phyloP scores from a whole-genome alignment of 1,139 yeast genomes.

The Suhomyces wounanorum region DNA sequence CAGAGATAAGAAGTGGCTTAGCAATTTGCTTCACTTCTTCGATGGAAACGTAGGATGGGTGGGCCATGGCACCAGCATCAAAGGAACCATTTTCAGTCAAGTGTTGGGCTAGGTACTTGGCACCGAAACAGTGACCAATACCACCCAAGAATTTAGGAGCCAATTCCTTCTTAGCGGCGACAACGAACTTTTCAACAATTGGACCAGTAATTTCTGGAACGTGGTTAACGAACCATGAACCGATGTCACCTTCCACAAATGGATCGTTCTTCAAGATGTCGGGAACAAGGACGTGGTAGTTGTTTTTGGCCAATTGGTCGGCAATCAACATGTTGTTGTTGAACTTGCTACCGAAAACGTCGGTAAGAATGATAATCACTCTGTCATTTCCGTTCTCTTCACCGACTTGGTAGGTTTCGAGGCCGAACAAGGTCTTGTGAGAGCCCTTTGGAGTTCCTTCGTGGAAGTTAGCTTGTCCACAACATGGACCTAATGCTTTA shows the following conservation, averaged over 20 bases:
- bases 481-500: conserved; percentile 54
- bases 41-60: conserved; percentile 69
- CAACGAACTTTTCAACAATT: conserved; percentile 45
- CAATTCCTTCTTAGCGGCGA: conserved; percentile 41
- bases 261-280: conserved; percentile 69
- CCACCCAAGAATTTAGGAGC: conserved; percentile 57
- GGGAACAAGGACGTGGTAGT: conserved; percentile 68
- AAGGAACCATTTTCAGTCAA: conserved; percentile 49
- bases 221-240: conserved; percentile 59
- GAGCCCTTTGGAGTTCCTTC: conserved; percentile 55
- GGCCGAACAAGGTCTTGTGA: conserved; percentile 43
- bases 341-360: conserved; percentile 62
- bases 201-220: conserved; percentile 44
- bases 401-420: conserved; percentile 60
- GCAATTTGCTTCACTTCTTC: conserved; percentile 61
- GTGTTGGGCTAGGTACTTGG: conserved; percentile 61
- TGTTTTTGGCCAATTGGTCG: conserved; percentile 59
- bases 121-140: conserved; percentile 87
- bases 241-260: conserved; percentile 29
- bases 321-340: conserved; percentile 65
- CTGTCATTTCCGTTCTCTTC: conserved; percentile 39
- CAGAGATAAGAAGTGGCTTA: conserved; percentile 67
- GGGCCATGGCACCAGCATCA: conserved; percentile 72
- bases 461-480: conserved; percentile 45
- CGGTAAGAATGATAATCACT: conserved; percentile 66